Base-by-base conservation (phyloP, 306 rosid genomes). In the Biancaea sappan region DNA sequence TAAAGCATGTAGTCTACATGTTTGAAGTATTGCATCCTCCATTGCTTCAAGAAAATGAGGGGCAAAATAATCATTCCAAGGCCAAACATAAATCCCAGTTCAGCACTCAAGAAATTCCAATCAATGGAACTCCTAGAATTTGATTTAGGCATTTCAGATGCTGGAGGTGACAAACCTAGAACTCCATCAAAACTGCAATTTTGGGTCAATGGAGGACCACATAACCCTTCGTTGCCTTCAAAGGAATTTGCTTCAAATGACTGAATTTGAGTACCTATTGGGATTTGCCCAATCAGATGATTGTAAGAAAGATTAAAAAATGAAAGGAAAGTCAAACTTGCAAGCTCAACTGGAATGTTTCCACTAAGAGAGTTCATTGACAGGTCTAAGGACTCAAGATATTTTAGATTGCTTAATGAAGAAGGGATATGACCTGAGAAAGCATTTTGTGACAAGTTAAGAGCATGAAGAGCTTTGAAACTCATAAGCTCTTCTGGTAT, bases 141-240 rank as follows among this genome's bases (percentile, higher is more conserved):
- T 1, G 47, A 22, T 8, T 68, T 10, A 15, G 12, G 31, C 4
- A 8, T 29, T 46, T 10, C 16, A 22, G 59, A 56, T 66, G 26
- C 0, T 41, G 73, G 50, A 6, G 34, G 60, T 11, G 47, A 18
- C 1, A 26, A 6, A 19, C 44, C 44, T 26, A 2, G 18, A 16
- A 3, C 53, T 37, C 51, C 72, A 18, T 13, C 38, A 11, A 51
- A 51, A 35, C 13, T 0, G 0, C 13, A 25, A 28, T 28, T 57
- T 3, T 57, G 35, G 32, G 11, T 57, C 63, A 57, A 26, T 26
- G 63, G 63, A 28, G 71, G 75, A 0, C 87, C 86, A 41, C 62
- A 85, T 46, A 85, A 11, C 43, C 72, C 79, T 11, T 52, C 19
- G 7, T 88, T 57, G 2, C 63, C 37, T 57, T 57, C 2, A 11